Conservation (phyloP, 1,284 basidiomycete species). For the Leccinum fuscescens region DNA sequence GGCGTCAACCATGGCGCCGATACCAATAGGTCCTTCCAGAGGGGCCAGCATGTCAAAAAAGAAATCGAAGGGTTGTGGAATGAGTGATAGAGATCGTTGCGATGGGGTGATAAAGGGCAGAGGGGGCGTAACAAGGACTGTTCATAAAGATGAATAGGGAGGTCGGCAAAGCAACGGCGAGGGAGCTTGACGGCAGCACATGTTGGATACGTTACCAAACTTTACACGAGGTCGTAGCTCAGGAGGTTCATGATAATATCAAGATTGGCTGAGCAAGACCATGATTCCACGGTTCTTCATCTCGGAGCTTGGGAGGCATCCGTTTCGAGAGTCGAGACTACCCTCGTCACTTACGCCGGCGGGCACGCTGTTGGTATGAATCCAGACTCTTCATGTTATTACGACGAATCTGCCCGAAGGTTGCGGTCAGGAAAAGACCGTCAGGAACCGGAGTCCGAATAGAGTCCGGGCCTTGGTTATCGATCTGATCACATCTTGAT, state of each 20-base stretch:
- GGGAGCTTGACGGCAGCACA: not conserved
- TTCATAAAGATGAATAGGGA: constrained; percentile 7
- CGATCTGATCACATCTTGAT: too few relatives aligned
- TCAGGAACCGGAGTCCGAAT: not conserved
- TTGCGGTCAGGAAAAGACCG: not conserved
- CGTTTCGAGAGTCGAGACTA: not conserved
- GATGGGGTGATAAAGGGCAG: constrained; percentile 16
- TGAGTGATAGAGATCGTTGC: not conserved
- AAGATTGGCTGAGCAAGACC: constrained; percentile 15
- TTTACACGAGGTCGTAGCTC: not conserved
- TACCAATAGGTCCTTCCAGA: constrained; percentile 28
- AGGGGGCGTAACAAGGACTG: constrained; percentile 12
- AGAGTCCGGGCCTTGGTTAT: too few relatives aligned
- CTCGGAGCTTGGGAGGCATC: constrained; percentile 18
- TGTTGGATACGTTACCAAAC: constrained; percentile 21
- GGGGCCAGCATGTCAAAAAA: constrained; percentile 15
- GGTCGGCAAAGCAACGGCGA: constrained; percentile 20
- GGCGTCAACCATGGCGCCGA: constrained; percentile 25
- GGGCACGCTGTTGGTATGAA: not conserved
- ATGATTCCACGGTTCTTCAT: constrained; percentile 15
- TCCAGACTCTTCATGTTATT: not conserved
- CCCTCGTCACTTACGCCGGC: not conserved
- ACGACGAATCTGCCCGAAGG: not conserved
- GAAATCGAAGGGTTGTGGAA: not conserved
- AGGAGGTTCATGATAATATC: constrained; percentile 11